These are phyloP conservation scores for Penicillium subrubescens DNA, from an alignment of 495 filamentous ascomycete species.

Conservation along the genomic window DNA sequence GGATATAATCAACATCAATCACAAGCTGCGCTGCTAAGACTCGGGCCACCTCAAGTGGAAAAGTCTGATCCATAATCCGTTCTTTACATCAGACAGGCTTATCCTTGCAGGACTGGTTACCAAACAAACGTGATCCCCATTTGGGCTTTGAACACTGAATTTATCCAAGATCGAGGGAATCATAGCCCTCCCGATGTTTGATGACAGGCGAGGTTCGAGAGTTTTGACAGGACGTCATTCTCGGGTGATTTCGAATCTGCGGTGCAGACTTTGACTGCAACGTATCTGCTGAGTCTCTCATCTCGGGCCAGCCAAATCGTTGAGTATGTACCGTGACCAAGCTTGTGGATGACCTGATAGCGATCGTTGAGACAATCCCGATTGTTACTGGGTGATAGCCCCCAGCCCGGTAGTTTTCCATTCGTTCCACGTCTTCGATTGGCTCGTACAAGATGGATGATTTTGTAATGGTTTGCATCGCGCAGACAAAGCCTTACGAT, in stretches of 20 bases:
- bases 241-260: constrained; percentile 32
- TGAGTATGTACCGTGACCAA: constrained; percentile 37
- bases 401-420: neutral
- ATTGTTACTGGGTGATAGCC: constrained; percentile 23
- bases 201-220: constrained; percentile 9
- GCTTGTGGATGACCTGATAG: constrained; percentile 39
- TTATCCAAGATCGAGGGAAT: constrained; percentile 41
- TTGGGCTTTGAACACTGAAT: constrained; percentile 45
- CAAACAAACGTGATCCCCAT: constrained; percentile 45
- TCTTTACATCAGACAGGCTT: constrained; percentile 35
- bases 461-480: too few relatives aligned
- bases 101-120: constrained; percentile 32
- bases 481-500: too few relatives aligned
- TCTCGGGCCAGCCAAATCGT: constrained; percentile 39
- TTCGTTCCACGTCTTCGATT: too few relatives aligned
- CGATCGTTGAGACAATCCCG: constrained; percentile 38
- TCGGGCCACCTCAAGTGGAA: constrained; percentile 46
- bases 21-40: constrained; percentile 43
- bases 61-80: constrained; percentile 32
- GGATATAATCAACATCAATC: constrained; percentile 34
- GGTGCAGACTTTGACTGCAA: constrained; percentile 38
- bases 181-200: constrained; percentile 24
- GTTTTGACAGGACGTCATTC: constrained; percentile 23
- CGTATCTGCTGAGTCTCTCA: constrained; percentile 26
- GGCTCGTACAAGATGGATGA: too few relatives aligned